Evolutionary conservation across 1,139 yeast species (phyloP).

Genomic region (Hansenula sp.): DNA sequence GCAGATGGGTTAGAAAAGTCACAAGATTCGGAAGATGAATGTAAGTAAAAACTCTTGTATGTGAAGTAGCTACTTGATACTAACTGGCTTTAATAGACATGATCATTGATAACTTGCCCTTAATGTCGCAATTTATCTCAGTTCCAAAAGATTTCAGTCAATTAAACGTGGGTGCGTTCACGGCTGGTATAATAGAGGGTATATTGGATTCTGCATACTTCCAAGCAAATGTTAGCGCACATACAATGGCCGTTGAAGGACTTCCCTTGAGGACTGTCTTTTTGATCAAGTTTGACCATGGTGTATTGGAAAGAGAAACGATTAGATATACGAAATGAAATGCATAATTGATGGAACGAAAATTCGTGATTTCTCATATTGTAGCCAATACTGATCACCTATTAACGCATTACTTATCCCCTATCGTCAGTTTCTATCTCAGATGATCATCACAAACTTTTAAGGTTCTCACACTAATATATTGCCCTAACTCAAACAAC

Average conservation of each 20-base stretch:
- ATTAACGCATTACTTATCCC: too few relatives aligned
- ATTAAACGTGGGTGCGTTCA: conserved; percentile 76
- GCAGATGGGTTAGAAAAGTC: conserved; percentile 90
- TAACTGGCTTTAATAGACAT: conserved; percentile 26
- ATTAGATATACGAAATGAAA: conserved; percentile 23
- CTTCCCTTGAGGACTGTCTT: conserved; percentile 76
- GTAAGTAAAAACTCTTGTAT: conserved; percentile 49
- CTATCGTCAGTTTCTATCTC: too few relatives aligned
- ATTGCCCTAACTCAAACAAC: too few relatives aligned
- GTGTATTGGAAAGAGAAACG: conserved; percentile 52
- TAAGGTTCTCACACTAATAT: too few relatives aligned
- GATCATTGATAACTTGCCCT: conserved; percentile 81
- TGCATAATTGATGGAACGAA: not conserved
- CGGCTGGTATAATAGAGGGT: conserved; percentile 90
- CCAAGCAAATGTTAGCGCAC: conserved; percentile 85
- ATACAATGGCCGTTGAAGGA: conserved; percentile 57
- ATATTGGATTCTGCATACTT: conserved; percentile 78
- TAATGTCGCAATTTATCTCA: conserved; percentile 71
- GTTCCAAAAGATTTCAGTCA: conserved; percentile 80
- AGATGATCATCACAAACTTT: too few relatives aligned
- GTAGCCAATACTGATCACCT: too few relatives aligned
- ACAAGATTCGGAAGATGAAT: conserved; percentile 77
- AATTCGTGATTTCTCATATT: too few relatives aligned
- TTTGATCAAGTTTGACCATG: conserved; percentile 68
- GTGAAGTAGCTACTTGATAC: not conserved